Evolutionary conservation across 2,329 filamentous ascomycete species (phyloP).

Genomic region (Chaetomium sp.): DNA sequence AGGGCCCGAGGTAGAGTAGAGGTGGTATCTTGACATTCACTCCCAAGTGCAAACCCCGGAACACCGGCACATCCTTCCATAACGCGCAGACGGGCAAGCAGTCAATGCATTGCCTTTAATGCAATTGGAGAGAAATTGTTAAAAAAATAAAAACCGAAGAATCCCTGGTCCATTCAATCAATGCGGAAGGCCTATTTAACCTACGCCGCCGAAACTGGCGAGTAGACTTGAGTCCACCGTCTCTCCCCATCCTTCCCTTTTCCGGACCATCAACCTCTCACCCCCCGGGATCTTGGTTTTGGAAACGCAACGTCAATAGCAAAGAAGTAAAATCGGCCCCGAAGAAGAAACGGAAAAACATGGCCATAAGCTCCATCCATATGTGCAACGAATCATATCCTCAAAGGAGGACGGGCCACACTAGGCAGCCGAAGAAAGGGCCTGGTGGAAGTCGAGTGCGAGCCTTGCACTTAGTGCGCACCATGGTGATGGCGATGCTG

Average conservation of each 20-base stretch:
- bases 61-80: conserved; percentile 15
- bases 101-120: conserved; percentile 16
- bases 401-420: neutral
- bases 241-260: neutral
- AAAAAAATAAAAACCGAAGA: neutral
- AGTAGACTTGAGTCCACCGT: neutral
- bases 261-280: neutral
- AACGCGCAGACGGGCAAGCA: conserved; percentile 11
- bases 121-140: conserved; percentile 13
- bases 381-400: conserved; percentile 13
- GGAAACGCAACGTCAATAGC: conserved; percentile 11
- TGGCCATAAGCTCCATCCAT: conserved; percentile 9
- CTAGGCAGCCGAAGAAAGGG: conserved; percentile 1
- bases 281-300: conserved; percentile 10
- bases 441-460: neutral
- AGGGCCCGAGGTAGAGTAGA: neutral
- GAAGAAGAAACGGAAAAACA: conserved; percentile 9
- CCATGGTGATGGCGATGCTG: conserved; percentile 23
- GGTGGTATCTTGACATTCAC: conserved; percentile 15
- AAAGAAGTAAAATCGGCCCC: conserved; percentile 2
- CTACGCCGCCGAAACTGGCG: conserved; percentile 3
- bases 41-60: conserved; percentile 8
- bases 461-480: conserved; percentile 5
- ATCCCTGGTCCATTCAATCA: conserved; percentile 4
- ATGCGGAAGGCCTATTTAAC: neutral